Evolutionary conservation across 306 rosid species (phyloP), one percentile per base, ranked within the genome.

Genomic region (Corylus heterophylla): DNA sequence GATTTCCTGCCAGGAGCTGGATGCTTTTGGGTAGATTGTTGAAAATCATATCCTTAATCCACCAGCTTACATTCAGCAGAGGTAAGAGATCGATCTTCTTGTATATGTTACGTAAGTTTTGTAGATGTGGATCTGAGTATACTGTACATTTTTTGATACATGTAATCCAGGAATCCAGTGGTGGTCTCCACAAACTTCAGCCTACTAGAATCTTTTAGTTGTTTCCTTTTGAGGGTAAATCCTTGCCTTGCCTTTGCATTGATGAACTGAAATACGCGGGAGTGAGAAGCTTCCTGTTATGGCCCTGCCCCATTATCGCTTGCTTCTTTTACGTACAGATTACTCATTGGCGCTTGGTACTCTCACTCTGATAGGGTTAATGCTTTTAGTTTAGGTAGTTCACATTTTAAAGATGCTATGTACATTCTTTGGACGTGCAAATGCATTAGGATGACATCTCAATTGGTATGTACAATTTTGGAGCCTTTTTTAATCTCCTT

Each of bases 11-110:
- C 25, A 31, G 69, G 62, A 74, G 88, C 79, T 84, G 77, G 82
- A 78, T 82, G 82, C 83, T 80, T 73, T 69, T 83, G 85, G 81
- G 77, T 82, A 75, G 80, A 83, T 86, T 72, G 88, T 80, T 71
- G 81, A 67, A 54, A 80, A 67, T 37, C 82, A 18, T 72, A 71
- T 54, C 72, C 70, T 13, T 35, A 27, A 69, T 82, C 82, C 74
- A 74, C 78, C 86, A 74, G 78, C 79, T 52, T 20, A 71, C 79
- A 42, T 44, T 35, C 42, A 37, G 35, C 71, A 7, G 67, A 73
- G 81, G 88, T 75, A 78, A 71, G 50, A 74, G 52, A 27, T 11
- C 5, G 52, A 27, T 11, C 5, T 13, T 37, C 11, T 17, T 55
- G 2, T 2, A 2, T 50, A 12, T 39, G 54, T 42, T 4, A 12